phyloP scores from a whole-genome alignment of 192 early-diverging fungal species.

The Entomortierella beljakovae region DNA sequence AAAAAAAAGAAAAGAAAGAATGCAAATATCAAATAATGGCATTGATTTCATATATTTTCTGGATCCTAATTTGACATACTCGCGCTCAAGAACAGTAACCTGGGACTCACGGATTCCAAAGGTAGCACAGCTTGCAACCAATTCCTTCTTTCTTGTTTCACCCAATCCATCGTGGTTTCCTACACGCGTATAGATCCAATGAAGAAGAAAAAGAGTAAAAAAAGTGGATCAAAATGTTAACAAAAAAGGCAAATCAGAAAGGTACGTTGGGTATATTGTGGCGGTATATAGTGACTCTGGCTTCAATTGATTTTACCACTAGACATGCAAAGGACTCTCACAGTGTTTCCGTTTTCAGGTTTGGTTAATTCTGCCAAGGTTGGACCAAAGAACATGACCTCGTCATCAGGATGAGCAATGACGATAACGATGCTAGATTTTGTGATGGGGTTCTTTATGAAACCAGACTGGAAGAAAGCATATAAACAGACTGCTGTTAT shows the following conservation, averaged over 20 bases:
- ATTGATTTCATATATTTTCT: too few relatives aligned
- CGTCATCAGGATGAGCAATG: slow-evolving; percentile 96
- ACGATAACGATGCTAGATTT: slow-evolving; percentile 69
- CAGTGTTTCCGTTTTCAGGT: slow-evolving; percentile 58
- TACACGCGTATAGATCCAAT: slow-evolving; percentile 18
- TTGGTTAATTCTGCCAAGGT: slow-evolving; percentile 70
- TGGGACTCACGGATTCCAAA: slow-evolving; percentile 65
- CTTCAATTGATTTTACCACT: slow-evolving; percentile 62
- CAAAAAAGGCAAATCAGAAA: too few relatives aligned
- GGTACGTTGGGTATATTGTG: too few relatives aligned
- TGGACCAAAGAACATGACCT: slow-evolving; percentile 98
- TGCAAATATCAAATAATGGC: not conserved
- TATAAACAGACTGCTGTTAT: slow-evolving; percentile 22
- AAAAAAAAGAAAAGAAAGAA: slow-evolving; percentile 17
- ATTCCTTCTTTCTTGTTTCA: slow-evolving; percentile 67
- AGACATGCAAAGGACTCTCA: slow-evolving; percentile 87
- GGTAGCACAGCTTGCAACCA: slow-evolving; percentile 66
- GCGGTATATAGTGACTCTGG: too few relatives aligned
- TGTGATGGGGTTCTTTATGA: slow-evolving; percentile 29
- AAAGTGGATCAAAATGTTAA: not conserved
- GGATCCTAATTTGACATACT: slow-evolving; percentile 60
- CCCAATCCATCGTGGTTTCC: slow-evolving; percentile 82
- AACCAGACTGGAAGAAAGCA: slow-evolving; percentile 38
- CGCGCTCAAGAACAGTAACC: slow-evolving; percentile 66
- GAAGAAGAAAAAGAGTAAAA: not conserved